Percentiles rank a stretch among this genome's conserved stretches.
phyloP scores from a whole-genome alignment of 2,329 filamentous ascomycete species.

The Myriosclerotinia duriaeana region DNA sequence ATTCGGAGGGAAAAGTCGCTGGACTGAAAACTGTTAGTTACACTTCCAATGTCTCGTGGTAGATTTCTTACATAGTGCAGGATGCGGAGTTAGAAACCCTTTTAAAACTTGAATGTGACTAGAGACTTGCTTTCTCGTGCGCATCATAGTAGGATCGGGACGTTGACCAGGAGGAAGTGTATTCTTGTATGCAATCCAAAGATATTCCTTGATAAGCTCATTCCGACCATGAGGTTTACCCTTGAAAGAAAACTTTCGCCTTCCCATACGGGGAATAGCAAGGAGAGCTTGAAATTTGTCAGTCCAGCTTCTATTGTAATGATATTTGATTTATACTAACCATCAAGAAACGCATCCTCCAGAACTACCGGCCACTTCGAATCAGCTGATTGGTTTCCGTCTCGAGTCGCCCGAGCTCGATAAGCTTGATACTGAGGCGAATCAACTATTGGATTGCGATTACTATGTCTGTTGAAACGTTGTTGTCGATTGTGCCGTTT shows the following conservation, averaged over 20 bases:
- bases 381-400: constrained; percentile 59
- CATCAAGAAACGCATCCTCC: constrained; percentile 66
- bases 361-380: constrained; percentile 62
- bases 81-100: constrained; percentile 61
- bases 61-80: constrained; percentile 55
- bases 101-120: constrained; percentile 72
- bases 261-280: constrained; percentile 64
- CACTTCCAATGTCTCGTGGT: not conserved
- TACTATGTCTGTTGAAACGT: constrained; percentile 36
- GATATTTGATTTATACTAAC: constrained; percentile 45
- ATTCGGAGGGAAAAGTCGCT: constrained; percentile 59
- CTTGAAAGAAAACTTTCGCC: constrained; percentile 64
- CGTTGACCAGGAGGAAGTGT: constrained; percentile 48
- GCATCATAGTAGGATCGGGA: constrained; percentile 48
- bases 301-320: not conserved
- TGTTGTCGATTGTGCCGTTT: constrained; percentile 40
- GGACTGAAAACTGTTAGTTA: constrained; percentile 31
- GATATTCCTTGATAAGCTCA: constrained; percentile 68
- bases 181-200: constrained; percentile 52
- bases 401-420: constrained; percentile 63
- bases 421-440: constrained; percentile 65
- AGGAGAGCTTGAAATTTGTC: constrained; percentile 52
- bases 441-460: constrained; percentile 59
- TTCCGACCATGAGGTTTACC: constrained; percentile 66
- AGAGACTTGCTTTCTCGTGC: constrained; percentile 62